Base-by-base conservation (phyloP, 257 asterid genomes). In the Coffea canephora region DNA sequence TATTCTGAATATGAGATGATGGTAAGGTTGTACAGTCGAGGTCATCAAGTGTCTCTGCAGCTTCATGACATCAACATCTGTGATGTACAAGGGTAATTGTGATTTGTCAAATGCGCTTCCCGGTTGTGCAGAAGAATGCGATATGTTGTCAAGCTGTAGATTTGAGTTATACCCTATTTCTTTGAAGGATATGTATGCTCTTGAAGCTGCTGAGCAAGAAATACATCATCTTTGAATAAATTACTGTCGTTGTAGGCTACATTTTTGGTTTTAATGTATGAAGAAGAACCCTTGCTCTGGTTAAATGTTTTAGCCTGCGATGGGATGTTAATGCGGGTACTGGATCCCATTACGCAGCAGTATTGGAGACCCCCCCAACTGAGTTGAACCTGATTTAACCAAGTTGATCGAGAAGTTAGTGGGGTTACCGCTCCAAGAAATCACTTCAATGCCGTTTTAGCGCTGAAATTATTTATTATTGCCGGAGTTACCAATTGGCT, bases 21-120 rank as follows among this genome's bases (percentile, higher is more conserved):
- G 79, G 25, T 31, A 18, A 74, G 76, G 39, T 41, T 74, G 76
- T 73, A 66, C 69, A 73, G 61, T 39, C 21, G 69, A 73, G 75
- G 16, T 78, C 34, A 25, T 18, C 45, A 8, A 25, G 54, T 36
- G 50, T 50, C 54, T 34, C 45, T n/a, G 50, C 46, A 14, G 19
- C 69, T 50, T 50, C 70, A n/a, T 49, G 79, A 21, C 23, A 67
- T 34, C 48, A 46, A 27, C 25, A 71, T 71, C 68, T 64, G 48
- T 77, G 76, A 27, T 75, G 80, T 80, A 67, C 31, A 43, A 55
- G 31, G 45, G 16, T 23, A 27, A 34, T 74, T 36, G 43, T 19
- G n/a, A 45, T 74, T 39, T 80, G n/a, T 49, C 59, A 5, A 52
- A 39, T 4, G 43, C 41, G 10, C 10, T 50, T 0, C 34, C 50